phyloP scores from a whole-genome alignment of 2,329 filamentous ascomycete species.

The Aureobasidium musti region DNA sequence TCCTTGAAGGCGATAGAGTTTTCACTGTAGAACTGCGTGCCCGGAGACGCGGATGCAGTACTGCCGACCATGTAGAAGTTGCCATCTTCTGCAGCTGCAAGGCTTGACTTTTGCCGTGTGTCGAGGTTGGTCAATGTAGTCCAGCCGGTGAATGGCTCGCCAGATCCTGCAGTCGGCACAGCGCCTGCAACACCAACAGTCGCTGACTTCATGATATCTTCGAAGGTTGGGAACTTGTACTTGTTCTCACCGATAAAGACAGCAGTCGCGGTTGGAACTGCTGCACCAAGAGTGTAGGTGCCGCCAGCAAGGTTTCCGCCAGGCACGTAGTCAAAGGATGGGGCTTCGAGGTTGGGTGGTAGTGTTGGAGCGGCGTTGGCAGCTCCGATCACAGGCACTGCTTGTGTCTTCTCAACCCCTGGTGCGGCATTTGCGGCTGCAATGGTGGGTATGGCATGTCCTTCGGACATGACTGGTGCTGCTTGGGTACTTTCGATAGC shows the following conservation, averaged over 20 bases:
- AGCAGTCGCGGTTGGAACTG: background rate
- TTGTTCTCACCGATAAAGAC: background rate
- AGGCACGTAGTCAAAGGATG: background rate
- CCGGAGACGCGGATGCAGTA: background rate
- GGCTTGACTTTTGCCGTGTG: background rate
- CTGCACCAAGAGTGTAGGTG: background rate
- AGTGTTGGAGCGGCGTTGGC: background rate
- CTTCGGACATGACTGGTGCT: background rate
- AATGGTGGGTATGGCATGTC: background rate
- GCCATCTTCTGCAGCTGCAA: background rate
- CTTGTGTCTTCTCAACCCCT: background rate
- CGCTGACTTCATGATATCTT: background rate
- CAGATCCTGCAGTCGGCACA: background rate
- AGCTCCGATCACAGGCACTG: background rate
- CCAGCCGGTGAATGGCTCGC: background rate
- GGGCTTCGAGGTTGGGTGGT: background rate
- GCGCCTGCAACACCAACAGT: background rate
- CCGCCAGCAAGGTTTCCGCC: background rate
- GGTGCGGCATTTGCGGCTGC: background rate
- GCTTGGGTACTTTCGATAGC: background rate
- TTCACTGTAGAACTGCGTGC: background rate
- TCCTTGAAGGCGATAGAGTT: background rate
- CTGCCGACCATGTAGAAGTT: constrained; percentile 4
- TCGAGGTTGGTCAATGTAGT: background rate
- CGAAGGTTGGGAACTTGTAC: background rate